Evolutionary conservation across 345 rosid species (phyloP).

Genomic region (Nasturtium officinale): DNA sequence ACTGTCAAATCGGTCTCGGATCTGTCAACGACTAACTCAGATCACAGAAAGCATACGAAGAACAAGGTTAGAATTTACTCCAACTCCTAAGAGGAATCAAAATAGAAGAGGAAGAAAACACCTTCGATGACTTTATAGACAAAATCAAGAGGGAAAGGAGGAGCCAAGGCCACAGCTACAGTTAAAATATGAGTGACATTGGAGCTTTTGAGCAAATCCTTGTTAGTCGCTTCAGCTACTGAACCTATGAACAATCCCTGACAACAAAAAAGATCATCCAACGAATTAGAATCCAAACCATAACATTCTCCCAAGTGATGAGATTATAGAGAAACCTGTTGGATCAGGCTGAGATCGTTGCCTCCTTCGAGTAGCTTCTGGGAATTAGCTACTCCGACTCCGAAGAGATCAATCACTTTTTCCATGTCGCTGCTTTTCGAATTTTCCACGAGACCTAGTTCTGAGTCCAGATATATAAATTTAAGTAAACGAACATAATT

Average conservation of each 20-base stretch:
- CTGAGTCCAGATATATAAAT: neutral
- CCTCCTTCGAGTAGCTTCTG: constrained; percentile 35
- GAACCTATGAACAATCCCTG: constrained; percentile 64
- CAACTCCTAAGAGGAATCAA: neutral
- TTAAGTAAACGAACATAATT: no score
- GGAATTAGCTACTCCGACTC: constrained; percentile 33
- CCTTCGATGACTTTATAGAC: constrained; percentile 69
- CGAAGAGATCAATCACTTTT: constrained; percentile 43
- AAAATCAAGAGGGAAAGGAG: constrained; percentile 64
- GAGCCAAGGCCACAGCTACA: constrained; percentile 60
- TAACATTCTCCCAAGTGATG: neutral
- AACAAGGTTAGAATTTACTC: neutral
- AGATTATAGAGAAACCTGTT: constrained; percentile 32
- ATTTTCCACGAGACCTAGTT: neutral
- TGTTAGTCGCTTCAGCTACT: constrained; percentile 60
- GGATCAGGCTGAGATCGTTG: constrained; percentile 42
- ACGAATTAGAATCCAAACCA: neutral
- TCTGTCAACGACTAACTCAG: constrained; percentile 59
- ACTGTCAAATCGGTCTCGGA: constrained; percentile 55
- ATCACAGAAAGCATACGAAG: neutral
- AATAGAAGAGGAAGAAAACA: constrained; percentile 18
- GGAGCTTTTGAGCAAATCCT: constrained; percentile 53
- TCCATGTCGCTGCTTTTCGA: constrained; percentile 26
- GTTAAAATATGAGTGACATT: constrained; percentile 75
- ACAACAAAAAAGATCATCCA: neutral